phyloP scores from a whole-genome alignment of 805 yeast species.

The Metschnikowia baotianmanensis region DNA sequence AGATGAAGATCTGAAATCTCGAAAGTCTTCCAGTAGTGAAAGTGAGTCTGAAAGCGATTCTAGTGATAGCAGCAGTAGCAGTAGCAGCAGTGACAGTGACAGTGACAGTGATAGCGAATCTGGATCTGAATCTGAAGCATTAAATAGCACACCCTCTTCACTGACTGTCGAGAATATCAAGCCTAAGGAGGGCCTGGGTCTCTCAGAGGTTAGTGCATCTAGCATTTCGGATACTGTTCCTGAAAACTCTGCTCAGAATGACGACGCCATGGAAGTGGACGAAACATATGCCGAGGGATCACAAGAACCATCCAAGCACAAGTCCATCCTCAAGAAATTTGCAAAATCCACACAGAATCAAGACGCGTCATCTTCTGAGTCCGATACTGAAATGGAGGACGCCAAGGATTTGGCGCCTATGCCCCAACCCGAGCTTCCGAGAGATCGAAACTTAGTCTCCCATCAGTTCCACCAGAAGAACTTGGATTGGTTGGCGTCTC shows the following conservation, averaged over 20 bases:
- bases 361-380: constrained; percentile 27
- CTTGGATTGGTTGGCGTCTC: constrained; percentile 67
- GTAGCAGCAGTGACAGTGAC: constrained; percentile 17
- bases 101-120: constrained; percentile 7
- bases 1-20: neutral
- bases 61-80: constrained; percentile 2
- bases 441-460: constrained; percentile 41
- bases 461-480: constrained; percentile 29
- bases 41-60: constrained; percentile 14
- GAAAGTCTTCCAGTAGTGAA: constrained; percentile 5
- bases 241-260: neutral
- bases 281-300: constrained; percentile 1
- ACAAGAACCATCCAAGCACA: constrained; percentile 39
- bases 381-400: constrained; percentile 20
- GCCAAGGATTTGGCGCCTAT: constrained; percentile 57
- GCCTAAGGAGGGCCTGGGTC: neutral
- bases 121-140: neutral
- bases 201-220: neutral
- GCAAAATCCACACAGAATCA: constrained; percentile 22
- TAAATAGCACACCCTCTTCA: neutral
- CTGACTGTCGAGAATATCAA: neutral
- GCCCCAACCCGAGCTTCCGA: constrained; percentile 78
- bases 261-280: constrained; percentile 16
- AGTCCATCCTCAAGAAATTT: constrained; percentile 53
- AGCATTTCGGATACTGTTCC: no score